Conservation (phyloP, 2,329 filamentous ascomycete genomes). For the Tolypocladium sp. region DNA sequence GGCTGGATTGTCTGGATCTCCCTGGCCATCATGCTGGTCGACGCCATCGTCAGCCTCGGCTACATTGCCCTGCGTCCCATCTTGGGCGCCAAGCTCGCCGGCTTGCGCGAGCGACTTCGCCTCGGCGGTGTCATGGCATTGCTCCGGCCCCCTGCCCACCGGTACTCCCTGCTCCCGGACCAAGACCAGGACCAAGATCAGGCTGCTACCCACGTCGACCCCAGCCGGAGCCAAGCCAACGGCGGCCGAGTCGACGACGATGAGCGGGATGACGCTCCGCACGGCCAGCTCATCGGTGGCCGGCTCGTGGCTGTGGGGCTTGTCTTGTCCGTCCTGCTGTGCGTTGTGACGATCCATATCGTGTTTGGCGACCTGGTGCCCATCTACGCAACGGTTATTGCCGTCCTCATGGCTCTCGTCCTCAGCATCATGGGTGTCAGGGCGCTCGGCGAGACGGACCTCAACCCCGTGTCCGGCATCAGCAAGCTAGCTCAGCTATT, state of each 20-base stretch:
- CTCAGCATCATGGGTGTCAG: slow-evolving; percentile 67
- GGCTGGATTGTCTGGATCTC: slow-evolving; percentile 99
- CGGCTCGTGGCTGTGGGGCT: slow-evolving; percentile 68
- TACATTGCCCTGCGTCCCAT: slow-evolving; percentile 64
- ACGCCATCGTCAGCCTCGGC: slow-evolving; percentile 79
- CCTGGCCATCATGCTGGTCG: slow-evolving; percentile 91
- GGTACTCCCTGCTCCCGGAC: slow-evolving; percentile 13
- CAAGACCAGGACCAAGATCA: background rate
- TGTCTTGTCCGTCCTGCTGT: slow-evolving; percentile 66
- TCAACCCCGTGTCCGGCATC: slow-evolving; percentile 94
- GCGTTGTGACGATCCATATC: slow-evolving; percentile 70
- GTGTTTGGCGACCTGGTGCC: slow-evolving; percentile 80
- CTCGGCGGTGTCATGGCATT: background rate
- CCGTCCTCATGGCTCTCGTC: slow-evolving; percentile 76
- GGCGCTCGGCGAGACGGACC: slow-evolving; percentile 71
- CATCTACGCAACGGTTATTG: slow-evolving; percentile 62
- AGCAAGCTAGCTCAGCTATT: slow-evolving; percentile 93
- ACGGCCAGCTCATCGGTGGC: slow-evolving; percentile 69
- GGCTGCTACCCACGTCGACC: background rate
- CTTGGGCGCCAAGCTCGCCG: slow-evolving; percentile 5
- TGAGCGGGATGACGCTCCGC: slow-evolving; percentile 68
- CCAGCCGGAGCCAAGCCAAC: background rate
- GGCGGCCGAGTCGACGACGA: slow-evolving; percentile 12
- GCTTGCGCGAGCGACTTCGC: background rate
- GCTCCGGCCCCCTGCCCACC: slow-evolving; percentile 8